Conservation (phyloP, 2,329 filamentous ascomycete species). For the Aureobasidium sp. region DNA sequence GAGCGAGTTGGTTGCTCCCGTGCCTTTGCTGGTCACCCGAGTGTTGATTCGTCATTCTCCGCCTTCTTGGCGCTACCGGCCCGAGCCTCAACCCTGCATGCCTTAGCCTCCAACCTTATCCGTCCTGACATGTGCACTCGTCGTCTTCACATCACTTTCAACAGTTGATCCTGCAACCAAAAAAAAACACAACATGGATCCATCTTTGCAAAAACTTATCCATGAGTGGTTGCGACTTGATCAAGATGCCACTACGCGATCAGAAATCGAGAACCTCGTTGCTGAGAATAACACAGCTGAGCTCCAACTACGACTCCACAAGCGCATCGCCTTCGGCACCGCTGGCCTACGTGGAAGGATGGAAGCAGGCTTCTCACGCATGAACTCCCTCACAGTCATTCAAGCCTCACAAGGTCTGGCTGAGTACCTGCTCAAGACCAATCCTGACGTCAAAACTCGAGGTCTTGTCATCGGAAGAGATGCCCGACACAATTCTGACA, state of each 20-base stretch:
- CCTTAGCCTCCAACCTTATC: neutral
- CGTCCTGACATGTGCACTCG: neutral
- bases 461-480: conserved; percentile 55
- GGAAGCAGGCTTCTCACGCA: conserved; percentile 52
- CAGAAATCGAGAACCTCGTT: conserved; percentile 46
- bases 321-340: conserved; percentile 53
- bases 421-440: conserved; percentile 45
- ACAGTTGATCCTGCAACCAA: neutral
- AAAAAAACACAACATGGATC: neutral
- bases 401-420: conserved; percentile 57
- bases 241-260: conserved; percentile 42
- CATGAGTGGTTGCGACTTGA: conserved; percentile 52
- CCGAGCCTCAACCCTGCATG: neutral
- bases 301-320: conserved; percentile 44
- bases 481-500: conserved; percentile 53
- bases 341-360: conserved; percentile 55
- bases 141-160: neutral
- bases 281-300: conserved; percentile 35
- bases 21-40: conserved; percentile 4
- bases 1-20: neutral
- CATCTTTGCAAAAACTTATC: conserved; percentile 34
- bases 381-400: conserved; percentile 30
- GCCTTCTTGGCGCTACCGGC: neutral
- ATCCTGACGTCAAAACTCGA: conserved; percentile 29
- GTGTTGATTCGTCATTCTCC: conserved; percentile 1